Base-by-base conservation (phyloP, 2,329 filamentous ascomycete genomes). In the Trichoderma lentiforme region DNA sequence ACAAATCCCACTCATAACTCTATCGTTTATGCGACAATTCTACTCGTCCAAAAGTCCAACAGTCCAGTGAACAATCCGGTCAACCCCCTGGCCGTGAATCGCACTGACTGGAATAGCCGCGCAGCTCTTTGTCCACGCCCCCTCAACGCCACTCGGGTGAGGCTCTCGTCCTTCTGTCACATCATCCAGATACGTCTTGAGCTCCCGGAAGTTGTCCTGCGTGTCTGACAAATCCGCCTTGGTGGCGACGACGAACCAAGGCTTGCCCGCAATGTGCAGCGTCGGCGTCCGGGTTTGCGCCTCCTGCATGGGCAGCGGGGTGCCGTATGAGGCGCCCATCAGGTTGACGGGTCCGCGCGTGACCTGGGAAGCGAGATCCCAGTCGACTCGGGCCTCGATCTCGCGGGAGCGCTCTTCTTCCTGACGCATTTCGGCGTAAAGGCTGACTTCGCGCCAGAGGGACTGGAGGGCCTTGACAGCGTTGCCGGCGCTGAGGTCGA, bases 191-290 rank as follows among this genome's bases (percentile, higher is more conserved):
- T 98, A 97, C 9, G 83, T 82, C 75, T 90, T 90, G 75, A 99
- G 83, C 66, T 83, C 82, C 43, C 81, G 82, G 80, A 93, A 99
- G 79, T 96, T 97, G 28, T 90, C 87, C 80, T 94, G 88, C 2
- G 96, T 97, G 3, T 87, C 88, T 4, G 91, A 89, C 70, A 97
- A 80, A 80, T 98, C 95, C 1, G 93, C 95, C 82, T 98, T 98
- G 24, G 95, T 98, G 1, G 93, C 95, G 57, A 98, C 90, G 6
- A 98, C 95, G 77, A 97, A 96, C 96, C 96, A 99, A 1, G 96
- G 95, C 83, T 99, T 99, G 39, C 89, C 89, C n/a, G 93, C 92
- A 75, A 98, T 97, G 53, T 92, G 89, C n/a, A 93, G 79, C n/a
- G 81, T 85, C 4, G 81, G 79, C 3, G 71, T 70, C 21, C 72